Conservation (phyloP, 2,329 filamentous ascomycete species). For the Hirsutella thompsonii region DNA sequence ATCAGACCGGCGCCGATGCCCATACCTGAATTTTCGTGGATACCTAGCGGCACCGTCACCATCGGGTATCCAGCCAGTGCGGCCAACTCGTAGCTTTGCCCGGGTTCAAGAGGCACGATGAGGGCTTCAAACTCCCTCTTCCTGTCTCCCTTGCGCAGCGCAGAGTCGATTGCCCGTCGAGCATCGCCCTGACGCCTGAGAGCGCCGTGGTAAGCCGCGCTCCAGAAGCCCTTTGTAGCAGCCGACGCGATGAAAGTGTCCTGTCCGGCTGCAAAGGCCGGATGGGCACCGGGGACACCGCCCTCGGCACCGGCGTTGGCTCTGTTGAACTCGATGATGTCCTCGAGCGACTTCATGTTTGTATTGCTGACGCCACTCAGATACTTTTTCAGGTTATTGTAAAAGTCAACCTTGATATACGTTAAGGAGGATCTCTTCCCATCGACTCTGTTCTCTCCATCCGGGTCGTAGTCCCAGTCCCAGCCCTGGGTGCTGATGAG, state of each 20-base stretch:
- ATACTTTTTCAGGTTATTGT: constrained; percentile 48
- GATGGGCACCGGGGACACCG: constrained; percentile 44
- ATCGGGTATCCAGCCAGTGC: constrained; percentile 67
- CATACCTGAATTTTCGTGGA: constrained; percentile 41
- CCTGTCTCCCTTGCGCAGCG: constrained; percentile 28
- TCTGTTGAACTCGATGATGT: constrained; percentile 53
- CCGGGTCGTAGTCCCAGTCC: constrained; percentile 42
- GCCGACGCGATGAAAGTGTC: constrained; percentile 56
- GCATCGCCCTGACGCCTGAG: constrained; percentile 42
- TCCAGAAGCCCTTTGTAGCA: constrained; percentile 43
- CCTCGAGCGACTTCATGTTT: constrained; percentile 42
- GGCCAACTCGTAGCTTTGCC: constrained; percentile 54
- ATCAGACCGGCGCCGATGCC: constrained; percentile 46
- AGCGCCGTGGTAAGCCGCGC: constrained; percentile 56
- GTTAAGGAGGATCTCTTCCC: constrained; percentile 66
- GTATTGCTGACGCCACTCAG: constrained; percentile 51
- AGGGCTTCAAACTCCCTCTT: constrained; percentile 43
- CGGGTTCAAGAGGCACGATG: constrained; percentile 56
- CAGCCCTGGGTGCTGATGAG: constrained; percentile 56
- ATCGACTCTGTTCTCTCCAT: constrained; percentile 33
- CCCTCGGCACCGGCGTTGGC: constrained; percentile 55
- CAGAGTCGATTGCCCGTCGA: constrained; percentile 57
- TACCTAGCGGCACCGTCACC: constrained; percentile 53
- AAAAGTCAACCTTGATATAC: constrained; percentile 59
- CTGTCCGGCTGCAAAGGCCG: constrained; percentile 58